A percentile compares a stretch with the other conserved stretches of the same genome.
Evolutionary conservation across 2,329 filamentous ascomycete species (phyloP).

Genomic region (Anthostomella pinea): DNA sequence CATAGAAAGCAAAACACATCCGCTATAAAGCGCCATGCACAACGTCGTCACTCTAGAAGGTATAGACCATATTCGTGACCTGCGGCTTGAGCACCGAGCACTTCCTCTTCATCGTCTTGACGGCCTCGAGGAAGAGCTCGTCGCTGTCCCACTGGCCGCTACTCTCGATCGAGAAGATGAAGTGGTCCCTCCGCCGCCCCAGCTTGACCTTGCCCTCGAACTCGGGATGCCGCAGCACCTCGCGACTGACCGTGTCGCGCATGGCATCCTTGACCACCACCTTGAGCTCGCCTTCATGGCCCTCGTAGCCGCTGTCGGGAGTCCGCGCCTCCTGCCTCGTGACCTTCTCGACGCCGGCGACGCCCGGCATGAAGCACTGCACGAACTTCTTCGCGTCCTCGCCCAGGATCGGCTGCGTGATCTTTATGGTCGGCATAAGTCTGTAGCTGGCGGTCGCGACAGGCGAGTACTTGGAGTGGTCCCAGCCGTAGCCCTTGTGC

Average conservation of each 20-base stretch:
- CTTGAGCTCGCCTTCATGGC: constrained; percentile 75
- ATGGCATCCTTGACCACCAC: constrained; percentile 86
- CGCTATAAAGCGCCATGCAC: too few species aligned
- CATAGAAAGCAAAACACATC: too few species aligned
- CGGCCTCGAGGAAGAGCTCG: constrained; percentile 84
- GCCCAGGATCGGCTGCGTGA: constrained; percentile 79
- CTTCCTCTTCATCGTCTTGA: constrained; percentile 83
- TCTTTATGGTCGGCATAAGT: constrained; percentile 82
- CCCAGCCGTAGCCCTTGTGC: constrained; percentile 88
- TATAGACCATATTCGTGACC: constrained; percentile 59
- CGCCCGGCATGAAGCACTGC: constrained; percentile 83
- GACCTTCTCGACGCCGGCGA: constrained; percentile 76
- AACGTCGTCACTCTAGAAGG: constrained; percentile 27
- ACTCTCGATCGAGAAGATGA: constrained; percentile 95
- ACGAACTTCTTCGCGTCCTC: constrained; percentile 86
- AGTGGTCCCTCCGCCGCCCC: constrained; percentile 87
- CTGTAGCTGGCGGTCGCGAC: constrained; percentile 94
- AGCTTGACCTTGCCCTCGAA: constrained; percentile 96
- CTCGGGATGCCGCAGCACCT: constrained; percentile 86
- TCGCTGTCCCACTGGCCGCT: constrained; percentile 94
- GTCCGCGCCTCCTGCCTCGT: constrained; percentile 62
- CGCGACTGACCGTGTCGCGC: constrained; percentile 92
- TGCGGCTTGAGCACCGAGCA: constrained; percentile 71
- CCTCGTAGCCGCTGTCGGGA: constrained; percentile 64
- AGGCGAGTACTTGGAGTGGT: constrained; percentile 96